A percentile compares a stretch with the other conserved stretches of the same genome.
Conservation (phyloP, 139 green algal genomes). For the Micractinium sp. region DNA sequence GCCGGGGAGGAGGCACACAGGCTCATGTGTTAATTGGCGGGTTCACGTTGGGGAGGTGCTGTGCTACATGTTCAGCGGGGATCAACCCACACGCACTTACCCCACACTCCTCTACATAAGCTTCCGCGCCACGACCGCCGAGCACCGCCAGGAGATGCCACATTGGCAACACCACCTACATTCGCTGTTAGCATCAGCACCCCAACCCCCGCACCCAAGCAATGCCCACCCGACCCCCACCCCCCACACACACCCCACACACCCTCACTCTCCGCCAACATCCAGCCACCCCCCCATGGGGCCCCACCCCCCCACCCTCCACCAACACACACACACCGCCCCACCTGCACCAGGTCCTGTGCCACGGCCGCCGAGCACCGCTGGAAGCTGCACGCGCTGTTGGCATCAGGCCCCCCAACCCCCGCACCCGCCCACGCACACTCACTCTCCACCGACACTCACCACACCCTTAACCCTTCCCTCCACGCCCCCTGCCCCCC, state of each 20-base stretch:
- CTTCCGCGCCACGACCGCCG: not conserved
- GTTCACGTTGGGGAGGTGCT: not conserved
- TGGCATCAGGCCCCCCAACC: too few relatives aligned
- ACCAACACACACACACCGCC: too few relatives aligned
- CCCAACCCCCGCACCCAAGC: too few relatives aligned
- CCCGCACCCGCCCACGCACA: too few relatives aligned
- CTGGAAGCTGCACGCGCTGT: conserved; percentile 4
- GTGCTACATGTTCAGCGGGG: not conserved
- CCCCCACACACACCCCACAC: too few relatives aligned
- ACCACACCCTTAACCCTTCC: not conserved
- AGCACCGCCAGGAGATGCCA: not conserved
- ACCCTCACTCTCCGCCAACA: too few relatives aligned
- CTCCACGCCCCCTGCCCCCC: not conserved
- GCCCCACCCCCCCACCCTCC: too few relatives aligned
- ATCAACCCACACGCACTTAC: not conserved
- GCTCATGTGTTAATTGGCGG: not conserved
- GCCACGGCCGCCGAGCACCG: not conserved
- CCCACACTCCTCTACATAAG: not conserved
- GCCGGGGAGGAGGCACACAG: not conserved
- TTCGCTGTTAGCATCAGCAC: not conserved
- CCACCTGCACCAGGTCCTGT: not conserved
- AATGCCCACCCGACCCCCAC: too few relatives aligned
- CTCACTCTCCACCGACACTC: not conserved
- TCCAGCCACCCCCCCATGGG: not conserved
- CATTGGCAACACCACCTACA: too few relatives aligned